phyloP scores from a whole-genome alignment of 768 basidiomycete species.

The Lactarius vividus region DNA sequence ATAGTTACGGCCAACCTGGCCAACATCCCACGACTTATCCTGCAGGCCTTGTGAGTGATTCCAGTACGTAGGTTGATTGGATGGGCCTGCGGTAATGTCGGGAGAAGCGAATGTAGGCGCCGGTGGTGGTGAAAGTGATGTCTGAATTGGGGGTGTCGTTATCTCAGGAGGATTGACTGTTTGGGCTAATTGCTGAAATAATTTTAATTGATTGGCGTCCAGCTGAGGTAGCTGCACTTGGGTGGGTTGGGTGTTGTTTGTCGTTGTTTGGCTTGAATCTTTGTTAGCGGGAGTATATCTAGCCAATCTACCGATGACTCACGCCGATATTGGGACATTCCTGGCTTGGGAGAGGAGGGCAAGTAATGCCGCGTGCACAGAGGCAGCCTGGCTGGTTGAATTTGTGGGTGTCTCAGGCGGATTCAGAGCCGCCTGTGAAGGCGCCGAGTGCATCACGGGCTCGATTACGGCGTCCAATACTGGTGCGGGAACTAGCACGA shows the following conservation, averaged over 20 bases:
- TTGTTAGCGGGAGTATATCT: constrained; percentile 2
- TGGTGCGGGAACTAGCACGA: constrained; percentile 32
- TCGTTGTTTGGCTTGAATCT: constrained; percentile 53
- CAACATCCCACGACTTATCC: constrained; percentile 52
- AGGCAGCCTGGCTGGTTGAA: constrained; percentile 28
- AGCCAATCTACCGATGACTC: constrained; percentile 30
- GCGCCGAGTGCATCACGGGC: constrained; percentile 19
- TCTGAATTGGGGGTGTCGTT: constrained; percentile 3
- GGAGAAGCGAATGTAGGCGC: constrained; percentile 9
- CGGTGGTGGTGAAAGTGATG: constrained; percentile 28
- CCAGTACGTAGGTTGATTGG: constrained; percentile 13
- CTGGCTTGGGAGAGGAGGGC: constrained; percentile 70
- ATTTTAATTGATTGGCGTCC: constrained; percentile 59
- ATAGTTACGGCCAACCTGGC: constrained; percentile 57
- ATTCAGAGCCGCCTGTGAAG: constrained; percentile 26
- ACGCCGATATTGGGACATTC: constrained; percentile 44
- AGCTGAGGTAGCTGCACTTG: constrained; percentile 37
- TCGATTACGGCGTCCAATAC: constrained; percentile 27
- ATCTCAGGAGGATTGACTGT: constrained; percentile 41
- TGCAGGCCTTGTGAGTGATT: constrained; percentile 24
- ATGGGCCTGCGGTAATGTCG: constrained; percentile 16
- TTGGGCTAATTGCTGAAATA: constrained; percentile 75
- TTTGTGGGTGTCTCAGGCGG: constrained; percentile 34
- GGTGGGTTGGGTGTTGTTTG: constrained; percentile 47
- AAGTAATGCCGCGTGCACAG: constrained; percentile 63